Conservation (phyloP, 176 grass and related monocot genomes). For the Lolium perenne region DNA sequence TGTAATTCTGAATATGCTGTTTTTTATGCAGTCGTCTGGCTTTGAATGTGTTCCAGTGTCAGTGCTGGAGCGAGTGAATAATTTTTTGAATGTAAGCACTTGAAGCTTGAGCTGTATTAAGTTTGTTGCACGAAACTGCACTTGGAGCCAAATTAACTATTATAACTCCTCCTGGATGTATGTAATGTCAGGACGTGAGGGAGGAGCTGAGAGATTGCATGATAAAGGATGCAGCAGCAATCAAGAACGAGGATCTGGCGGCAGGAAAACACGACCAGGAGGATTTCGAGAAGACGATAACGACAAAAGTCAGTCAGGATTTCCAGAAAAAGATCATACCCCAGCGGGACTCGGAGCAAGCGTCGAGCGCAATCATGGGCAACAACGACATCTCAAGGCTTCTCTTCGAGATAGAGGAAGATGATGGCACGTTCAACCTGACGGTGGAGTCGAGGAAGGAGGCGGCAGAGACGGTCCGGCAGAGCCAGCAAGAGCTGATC, state of each 20-base stretch:
- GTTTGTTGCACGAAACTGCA: conserved; percentile 1
- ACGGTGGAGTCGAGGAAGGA: conserved; percentile 75
- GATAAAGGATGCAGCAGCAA: conserved; percentile 66
- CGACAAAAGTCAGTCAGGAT: conserved; percentile 50
- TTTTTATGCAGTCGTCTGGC: conserved; percentile 63
- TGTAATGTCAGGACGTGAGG: conserved; percentile 77
- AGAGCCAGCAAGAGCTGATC: conserved; percentile 74
- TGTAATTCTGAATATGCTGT: conserved; percentile 29
- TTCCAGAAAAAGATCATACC: conserved; percentile 93
- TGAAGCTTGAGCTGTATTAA: conserved; percentile 6
- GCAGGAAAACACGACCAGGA: conserved; percentile 19
- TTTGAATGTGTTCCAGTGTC: conserved; percentile 96
- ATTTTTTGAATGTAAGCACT: conserved; percentile 88
- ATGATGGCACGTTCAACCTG: conserved; percentile 67
- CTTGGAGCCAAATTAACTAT: conserved; percentile 19
- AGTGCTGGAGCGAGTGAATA: conserved; percentile 77
- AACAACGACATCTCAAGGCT: conserved; percentile 55
- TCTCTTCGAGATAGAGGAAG: conserved; percentile 74
- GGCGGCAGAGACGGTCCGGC: conserved; percentile 70
- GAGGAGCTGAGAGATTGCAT: conserved; percentile 79
- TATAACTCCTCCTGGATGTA: neutral
- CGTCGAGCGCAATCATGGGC: conserved; percentile 8
- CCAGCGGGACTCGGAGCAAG: conserved; percentile 39
- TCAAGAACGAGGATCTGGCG: conserved; percentile 73
- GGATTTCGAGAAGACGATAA: conserved; percentile 11